Evolutionary conservation across 805 yeast genomes (phyloP).

Genomic region (Kuraishia piskuri): DNA sequence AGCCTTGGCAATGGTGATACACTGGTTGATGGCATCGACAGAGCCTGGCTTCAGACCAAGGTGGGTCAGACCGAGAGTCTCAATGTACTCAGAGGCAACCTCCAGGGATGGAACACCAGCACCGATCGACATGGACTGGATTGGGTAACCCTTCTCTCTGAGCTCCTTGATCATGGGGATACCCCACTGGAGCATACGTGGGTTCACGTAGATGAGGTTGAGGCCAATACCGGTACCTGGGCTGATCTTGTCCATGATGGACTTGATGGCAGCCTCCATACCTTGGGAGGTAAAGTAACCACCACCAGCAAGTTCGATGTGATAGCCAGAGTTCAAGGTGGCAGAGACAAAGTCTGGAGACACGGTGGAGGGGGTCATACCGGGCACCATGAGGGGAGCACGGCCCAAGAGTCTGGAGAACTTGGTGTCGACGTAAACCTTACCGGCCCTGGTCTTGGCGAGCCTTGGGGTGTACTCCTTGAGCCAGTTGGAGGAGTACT

Average conservation of each 20-base stretch:
- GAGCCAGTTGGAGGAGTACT: constrained; percentile 88
- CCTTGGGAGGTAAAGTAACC: constrained; percentile 77
- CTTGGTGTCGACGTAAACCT: constrained; percentile 85
- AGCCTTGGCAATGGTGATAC: constrained; percentile 84
- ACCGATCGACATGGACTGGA: constrained; percentile 94
- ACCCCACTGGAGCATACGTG: constrained; percentile 98
- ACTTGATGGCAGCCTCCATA: constrained; percentile 69
- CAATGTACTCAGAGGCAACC: constrained; percentile 94
- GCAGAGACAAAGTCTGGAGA: constrained; percentile 92
- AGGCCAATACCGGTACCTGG: constrained; percentile 91
- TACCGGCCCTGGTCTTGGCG: constrained; percentile 63
- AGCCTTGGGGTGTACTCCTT: constrained; percentile 81
- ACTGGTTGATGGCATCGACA: constrained; percentile 81
- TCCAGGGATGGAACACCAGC: constrained; percentile 99
- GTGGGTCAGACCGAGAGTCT: constrained; percentile 85
- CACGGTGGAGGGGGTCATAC: constrained; percentile 99
- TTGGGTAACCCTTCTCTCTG: constrained; percentile 89
- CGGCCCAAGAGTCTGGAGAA: constrained; percentile 86
- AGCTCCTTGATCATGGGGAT: constrained; percentile 87
- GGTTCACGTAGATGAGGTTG: constrained; percentile 92
- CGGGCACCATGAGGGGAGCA: constrained; percentile 96
- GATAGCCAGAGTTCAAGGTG: constrained; percentile 92
- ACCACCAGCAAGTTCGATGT: constrained; percentile 98
- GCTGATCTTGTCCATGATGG: constrained; percentile 56
- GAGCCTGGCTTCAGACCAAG: constrained; percentile 98